Conservation (phyloP, 805 yeast species). For the Yarrowia porcina region DNA sequence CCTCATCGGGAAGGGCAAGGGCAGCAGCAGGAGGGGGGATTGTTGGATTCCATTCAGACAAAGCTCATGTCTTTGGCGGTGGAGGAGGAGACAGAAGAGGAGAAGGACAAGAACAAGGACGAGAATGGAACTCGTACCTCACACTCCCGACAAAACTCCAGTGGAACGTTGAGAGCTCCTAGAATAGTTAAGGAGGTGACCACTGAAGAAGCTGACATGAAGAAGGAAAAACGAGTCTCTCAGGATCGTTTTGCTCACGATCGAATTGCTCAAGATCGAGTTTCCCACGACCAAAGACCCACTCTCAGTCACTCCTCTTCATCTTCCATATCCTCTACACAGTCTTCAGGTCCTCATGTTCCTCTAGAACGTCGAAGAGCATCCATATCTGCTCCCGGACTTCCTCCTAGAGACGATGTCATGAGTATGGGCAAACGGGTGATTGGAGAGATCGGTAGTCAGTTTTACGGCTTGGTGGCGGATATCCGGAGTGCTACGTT, state of each 20-base stretch:
- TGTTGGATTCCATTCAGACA: slow-evolving; percentile 7
- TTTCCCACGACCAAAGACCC: neutral
- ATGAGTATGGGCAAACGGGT: slow-evolving; percentile 36
- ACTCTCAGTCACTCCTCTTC: slow-evolving; percentile 14
- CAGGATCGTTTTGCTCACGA: no score
- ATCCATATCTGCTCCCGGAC: slow-evolving; percentile 15
- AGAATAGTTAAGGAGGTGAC: neutral
- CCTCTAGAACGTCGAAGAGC: slow-evolving; percentile 2
- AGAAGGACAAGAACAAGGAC: neutral
- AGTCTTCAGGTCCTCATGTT: neutral
- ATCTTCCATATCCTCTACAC: slow-evolving; percentile 6
- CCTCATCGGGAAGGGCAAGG: slow-evolving; percentile 7
- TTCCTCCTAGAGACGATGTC: slow-evolving; percentile 33
- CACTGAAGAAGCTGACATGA: neutral
- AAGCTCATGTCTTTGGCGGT: slow-evolving; percentile 10
- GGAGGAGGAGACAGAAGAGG: neutral
- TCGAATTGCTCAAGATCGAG: no score
- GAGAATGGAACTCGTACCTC: neutral
- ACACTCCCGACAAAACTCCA: neutral
- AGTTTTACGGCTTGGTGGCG: slow-evolving; percentile 39
- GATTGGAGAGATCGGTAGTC: slow-evolving; percentile 38
- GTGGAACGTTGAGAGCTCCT: neutral
- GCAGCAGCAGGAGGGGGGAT: neutral
- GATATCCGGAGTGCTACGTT: slow-evolving; percentile 39
- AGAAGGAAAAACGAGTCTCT: neutral